Percentiles rank a stretch among this genome's conserved stretches.
phyloP scores from a whole-genome alignment of 257 asterid species.

The Galeopsis tetrahit region DNA sequence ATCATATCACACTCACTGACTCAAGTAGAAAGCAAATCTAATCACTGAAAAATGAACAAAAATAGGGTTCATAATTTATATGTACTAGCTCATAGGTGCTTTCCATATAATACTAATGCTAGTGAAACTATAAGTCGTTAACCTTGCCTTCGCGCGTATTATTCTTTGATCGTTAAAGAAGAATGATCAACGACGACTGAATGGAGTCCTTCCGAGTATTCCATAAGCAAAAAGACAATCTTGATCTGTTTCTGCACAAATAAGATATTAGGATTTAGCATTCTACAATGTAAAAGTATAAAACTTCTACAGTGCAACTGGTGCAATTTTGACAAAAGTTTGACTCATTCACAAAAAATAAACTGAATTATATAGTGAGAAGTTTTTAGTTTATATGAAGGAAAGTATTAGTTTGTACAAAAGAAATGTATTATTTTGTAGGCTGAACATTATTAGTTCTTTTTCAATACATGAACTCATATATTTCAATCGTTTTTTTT shows the following conservation, averaged over 20 bases:
- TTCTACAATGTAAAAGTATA: not conserved
- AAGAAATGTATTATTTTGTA: too few species aligned
- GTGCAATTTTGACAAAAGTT: too few species aligned
- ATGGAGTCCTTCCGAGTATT: constrained; percentile 22
- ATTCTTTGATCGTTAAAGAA: constrained; percentile 26
- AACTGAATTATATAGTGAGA: too few species aligned
- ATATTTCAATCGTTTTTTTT: too few species aligned
- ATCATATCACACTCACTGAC: constrained; percentile 29
- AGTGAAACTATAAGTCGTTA: constrained; percentile 23
- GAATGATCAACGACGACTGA: constrained; percentile 13
- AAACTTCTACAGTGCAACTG: not conserved
- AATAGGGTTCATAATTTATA: constrained; percentile 27
- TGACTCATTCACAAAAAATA: too few species aligned
- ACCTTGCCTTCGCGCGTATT: constrained; percentile 18
- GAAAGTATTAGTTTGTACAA: too few species aligned
- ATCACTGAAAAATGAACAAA: constrained; percentile 42
- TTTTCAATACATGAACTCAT: too few species aligned
- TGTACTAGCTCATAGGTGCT: constrained; percentile 32
- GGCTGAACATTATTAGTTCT: too few species aligned
- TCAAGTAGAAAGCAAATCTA: constrained; percentile 33
- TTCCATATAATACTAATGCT: constrained; percentile 29
- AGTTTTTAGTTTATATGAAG: too few species aligned
- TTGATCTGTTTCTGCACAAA: constrained; percentile 36
- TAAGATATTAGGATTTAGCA: constrained; percentile 24
- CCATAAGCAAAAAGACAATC: constrained; percentile 30